Percentiles rank a stretch among this genome's conserved stretches.
Evolutionary conservation across 179 eudicot genomes (phyloP).

Genomic region (Beta corolliflora): DNA sequence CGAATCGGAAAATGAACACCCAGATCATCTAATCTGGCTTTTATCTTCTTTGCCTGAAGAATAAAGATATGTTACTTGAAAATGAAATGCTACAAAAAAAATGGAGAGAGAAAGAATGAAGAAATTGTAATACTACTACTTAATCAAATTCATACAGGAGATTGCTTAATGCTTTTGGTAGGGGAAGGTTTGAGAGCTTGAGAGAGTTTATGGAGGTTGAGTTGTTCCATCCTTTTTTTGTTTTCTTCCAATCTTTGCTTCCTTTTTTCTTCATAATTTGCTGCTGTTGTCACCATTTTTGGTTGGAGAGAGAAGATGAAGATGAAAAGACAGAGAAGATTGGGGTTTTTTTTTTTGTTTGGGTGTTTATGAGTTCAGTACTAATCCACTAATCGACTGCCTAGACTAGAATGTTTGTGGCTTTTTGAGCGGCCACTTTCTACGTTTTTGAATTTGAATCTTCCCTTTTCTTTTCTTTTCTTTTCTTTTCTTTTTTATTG

Average conservation of each 20-base stretch:
- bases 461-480: background rate
- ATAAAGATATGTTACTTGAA: too few species aligned
- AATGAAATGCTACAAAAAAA: too few species aligned
- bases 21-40: background rate
- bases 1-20: background rate
- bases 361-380: too few species aligned
- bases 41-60: constrained; percentile 14
- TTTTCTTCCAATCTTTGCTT: constrained; percentile 17
- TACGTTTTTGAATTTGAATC: constrained; percentile 6
- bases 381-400: too few species aligned
- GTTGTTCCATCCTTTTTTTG: constrained; percentile 18
- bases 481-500: too few species aligned
- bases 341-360: too few species aligned
- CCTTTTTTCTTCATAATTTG: constrained; percentile 11
- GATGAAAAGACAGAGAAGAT: too few species aligned
- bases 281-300: background rate
- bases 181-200: constrained; percentile 7
- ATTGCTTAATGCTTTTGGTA: background rate
- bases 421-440: background rate
- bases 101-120: too few species aligned
- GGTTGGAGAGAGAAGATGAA: background rate
- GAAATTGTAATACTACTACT: too few species aligned
- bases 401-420: background rate
- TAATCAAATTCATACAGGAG: background rate
- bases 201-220: constrained; percentile 20